A percentile compares a stretch with the other conserved stretches of the same genome.
Conservation (phyloP, 1,284 basidiomycete species). For the Ceratorhiza oryzae-sativae region DNA sequence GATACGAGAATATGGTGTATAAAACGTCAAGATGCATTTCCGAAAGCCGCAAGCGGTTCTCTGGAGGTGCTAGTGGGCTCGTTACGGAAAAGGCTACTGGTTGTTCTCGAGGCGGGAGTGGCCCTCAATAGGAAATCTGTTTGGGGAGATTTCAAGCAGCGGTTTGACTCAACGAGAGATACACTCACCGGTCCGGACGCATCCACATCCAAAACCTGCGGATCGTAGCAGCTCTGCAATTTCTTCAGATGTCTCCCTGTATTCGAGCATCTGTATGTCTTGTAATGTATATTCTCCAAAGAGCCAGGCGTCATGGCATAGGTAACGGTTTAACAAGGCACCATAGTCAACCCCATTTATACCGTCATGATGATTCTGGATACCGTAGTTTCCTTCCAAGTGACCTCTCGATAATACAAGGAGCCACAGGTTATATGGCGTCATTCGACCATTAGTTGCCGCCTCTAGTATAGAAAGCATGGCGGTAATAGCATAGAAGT, state of each 20-base stretch:
- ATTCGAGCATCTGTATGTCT: background rate
- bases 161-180: background rate
- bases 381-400: background rate
- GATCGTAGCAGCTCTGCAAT: constrained; percentile 19
- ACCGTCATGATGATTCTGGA: no score
- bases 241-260: background rate
- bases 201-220: constrained; percentile 25
- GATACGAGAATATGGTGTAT: background rate
- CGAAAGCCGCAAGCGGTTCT: background rate
- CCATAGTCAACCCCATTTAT: constrained; percentile 17
- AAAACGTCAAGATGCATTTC: constrained; percentile 10
- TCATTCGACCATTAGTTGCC: constrained; percentile 19
- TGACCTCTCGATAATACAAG: constrained; percentile 4
- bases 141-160: background rate
- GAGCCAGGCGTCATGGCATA: background rate
- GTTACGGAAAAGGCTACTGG: background rate
- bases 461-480: constrained; percentile 28
- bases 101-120: background rate
- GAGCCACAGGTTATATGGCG: constrained; percentile 10
- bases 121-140: constrained; percentile 22
- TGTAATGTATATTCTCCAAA: background rate
- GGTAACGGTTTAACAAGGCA: background rate
- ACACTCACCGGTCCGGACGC: constrained; percentile 31
- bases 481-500: constrained; percentile 6
- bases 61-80: background rate